Evolutionary conservation across 768 basidiomycete species (phyloP), one percentile per base, ranked within the genome.

Genomic region (Hygrophorus pudorinus): DNA sequence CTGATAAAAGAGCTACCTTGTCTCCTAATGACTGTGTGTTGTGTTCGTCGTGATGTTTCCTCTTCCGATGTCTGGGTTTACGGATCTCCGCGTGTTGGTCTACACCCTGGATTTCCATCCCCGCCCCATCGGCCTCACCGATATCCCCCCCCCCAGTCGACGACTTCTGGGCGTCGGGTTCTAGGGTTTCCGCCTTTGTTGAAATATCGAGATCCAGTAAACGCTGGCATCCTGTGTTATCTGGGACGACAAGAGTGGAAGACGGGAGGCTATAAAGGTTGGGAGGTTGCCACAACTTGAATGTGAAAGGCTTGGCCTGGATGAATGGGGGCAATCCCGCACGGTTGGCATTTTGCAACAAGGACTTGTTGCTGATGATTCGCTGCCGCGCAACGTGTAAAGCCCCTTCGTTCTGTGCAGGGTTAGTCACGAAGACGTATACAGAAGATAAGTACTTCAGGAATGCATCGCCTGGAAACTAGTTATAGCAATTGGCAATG

Each of bases 401-500:
- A 9, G 71, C 69, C 4, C 83, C 79, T 59, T 89, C 87, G 50
- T 70, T 71, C 35, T 71, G 65, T 8, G 67, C 64, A 4, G 86
- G 83, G 52, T 79, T 70, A 20, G 73, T 75, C 36, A 82, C 82
- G 54, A 83, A 89, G 24, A 83, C 71, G 56, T 85, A 84, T 46
- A 81, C 67, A 9, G 86, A 81, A 5, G 79, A 70, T 37, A 90
- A 59, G 54, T 81, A 82, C 60, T 93, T 93, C 49, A 93, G 65
- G 58, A 85, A 86, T 17, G 86, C 76, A 60, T 92, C 90, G 24
- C 89, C 88, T 79, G 51, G 21, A 35, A 48, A 17, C 20, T 34
- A 17, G 10, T 29, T 46, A 30, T 45, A n/a, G 24, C 29, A 31
- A 41, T 14, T 28, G 16, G 46, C 43, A 44, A 5, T 38, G 2